Evolutionary conservation across 176 grass and related monocot genomes (phyloP), one percentile per base, ranked within the genome.

Genomic region (Tillandsia leiboldiana): DNA sequence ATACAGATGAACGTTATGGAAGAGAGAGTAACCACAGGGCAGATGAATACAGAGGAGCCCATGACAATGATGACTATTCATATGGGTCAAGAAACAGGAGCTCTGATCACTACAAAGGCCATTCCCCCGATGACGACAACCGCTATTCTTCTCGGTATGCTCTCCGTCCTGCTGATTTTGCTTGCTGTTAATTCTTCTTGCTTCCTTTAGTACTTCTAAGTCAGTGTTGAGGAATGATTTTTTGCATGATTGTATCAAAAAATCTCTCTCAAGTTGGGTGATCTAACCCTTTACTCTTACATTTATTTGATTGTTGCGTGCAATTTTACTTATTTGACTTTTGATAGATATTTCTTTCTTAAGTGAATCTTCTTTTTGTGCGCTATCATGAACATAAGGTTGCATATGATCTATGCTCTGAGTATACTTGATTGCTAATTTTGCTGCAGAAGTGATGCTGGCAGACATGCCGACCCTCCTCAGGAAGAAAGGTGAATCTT

Each of bases 81-180:
- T 81, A 90, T 63, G 82, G 84, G 80, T 81, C 83, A 1, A 84
- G 84, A 61, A 85, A 86, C 73, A 76, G 80, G 70, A 92, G 94
- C 69, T 87, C 81, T 50, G 84, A 86, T 26, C 69, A 70, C 33
- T 78, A 87, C 15, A 82, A 82, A 77, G 80, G 86, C 70, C 82
- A 56, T 75, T 81, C 90, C 18, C 83, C 85, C 28, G 89, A 88
- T 5, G 90, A 99, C 52, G 94, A 93, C 20, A 89, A 99, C 49
- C 86, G 65, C 54, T 83, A 99, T 77, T 93, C 90, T 49, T 83
- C 86, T 29, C 27, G 68, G 68, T 79, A 65, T 49, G 28, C n/a
- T 33, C 15, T 42, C 66, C 4, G 15, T 69, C 48, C 42, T 9
- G 13, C n/a, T 69, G 9, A 15, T n/a, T 69, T 27, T 69, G 18